Base-by-base conservation (phyloP, 23 red algal genomes). In the Gracilaria caudata region DNA sequence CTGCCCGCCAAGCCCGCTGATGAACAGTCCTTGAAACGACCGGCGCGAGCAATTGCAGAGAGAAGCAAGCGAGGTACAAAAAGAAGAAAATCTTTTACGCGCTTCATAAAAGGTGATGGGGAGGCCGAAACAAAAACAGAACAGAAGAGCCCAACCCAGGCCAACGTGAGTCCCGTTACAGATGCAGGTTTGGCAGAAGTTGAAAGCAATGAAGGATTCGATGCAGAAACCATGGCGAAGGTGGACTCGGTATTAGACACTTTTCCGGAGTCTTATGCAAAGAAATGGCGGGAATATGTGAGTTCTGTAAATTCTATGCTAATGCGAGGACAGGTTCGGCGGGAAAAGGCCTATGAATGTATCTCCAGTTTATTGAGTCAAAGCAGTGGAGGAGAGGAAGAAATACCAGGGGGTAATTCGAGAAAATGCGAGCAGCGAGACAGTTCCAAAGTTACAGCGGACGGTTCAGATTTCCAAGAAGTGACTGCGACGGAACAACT, bases 281-380 rank as follows among this genome's bases (percentile, higher is more conserved):
- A 73, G 13, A 51, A 60, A 61, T 83, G 88, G 77, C 76, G 77
- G 13, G 77, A 92, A 19, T 92, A 92, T 74, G 88, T 82, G 33
- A 53, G 53, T 21, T 82, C 75, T 5, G 55, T 82, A 9, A 51
- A 82, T 30, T 72, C 65, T 14, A 82, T 83, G 78, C 65, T 82
- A 21, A 59, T 59, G 23, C 46, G 38, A 44, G 78, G 77, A 11
- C 75, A 81, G 26, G 88, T 83, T 20, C 46, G 73, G 34, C 51
- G 75, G 28, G 88, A 81, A 72, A 81, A 81, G 29, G 88, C 88
- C 17, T 56, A 92, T 47, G 61, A 82, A 29, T 71, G 88, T 29
- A 70, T 82, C 11, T 56, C 88, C 21, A 59, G 53, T 37, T 40
- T 83, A 36, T 44, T 73, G n/a, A 66, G 41, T 41, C 55, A 72